These are phyloP conservation scores for Toxicodendron radicans DNA, from an alignment of 345 rosid genomes.

Conservation along the genomic window DNA sequence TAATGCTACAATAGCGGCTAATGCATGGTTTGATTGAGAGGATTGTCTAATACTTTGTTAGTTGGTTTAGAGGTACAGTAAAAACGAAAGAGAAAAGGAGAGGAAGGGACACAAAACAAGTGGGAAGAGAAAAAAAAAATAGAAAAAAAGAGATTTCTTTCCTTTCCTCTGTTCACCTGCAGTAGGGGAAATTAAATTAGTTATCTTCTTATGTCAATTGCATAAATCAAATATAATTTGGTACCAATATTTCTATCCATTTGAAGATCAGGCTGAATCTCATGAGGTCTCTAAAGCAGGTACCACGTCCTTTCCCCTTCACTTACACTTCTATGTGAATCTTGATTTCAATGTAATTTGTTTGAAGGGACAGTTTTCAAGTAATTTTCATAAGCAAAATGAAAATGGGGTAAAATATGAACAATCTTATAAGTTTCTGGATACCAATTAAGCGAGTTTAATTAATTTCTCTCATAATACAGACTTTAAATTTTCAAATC, in stretches of 20 bases:
- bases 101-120: not conserved
- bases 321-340: too few relatives aligned
- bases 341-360: too few relatives aligned
- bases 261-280: not conserved
- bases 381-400: too few relatives aligned
- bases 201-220: not conserved
- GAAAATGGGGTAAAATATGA: too few relatives aligned
- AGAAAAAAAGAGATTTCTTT: not conserved
- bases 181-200: not conserved
- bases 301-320: not conserved
- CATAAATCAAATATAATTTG: not conserved
- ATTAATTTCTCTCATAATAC: too few relatives aligned
- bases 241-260: not conserved
- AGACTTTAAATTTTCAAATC: too few relatives aligned
- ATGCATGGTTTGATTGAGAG: conserved; percentile 7
- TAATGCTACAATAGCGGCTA: conserved; percentile 8
- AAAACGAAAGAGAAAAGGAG: not conserved
- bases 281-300: not conserved
- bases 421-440: too few relatives aligned
- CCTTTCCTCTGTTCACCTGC: not conserved
- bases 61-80: not conserved
- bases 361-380: too few relatives aligned
- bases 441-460: too few relatives aligned
- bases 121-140: not conserved
- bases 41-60: not conserved